phyloP scores from a whole-genome alignment of 164 flowering plant species.

The Chimonanthus salicifolius region DNA sequence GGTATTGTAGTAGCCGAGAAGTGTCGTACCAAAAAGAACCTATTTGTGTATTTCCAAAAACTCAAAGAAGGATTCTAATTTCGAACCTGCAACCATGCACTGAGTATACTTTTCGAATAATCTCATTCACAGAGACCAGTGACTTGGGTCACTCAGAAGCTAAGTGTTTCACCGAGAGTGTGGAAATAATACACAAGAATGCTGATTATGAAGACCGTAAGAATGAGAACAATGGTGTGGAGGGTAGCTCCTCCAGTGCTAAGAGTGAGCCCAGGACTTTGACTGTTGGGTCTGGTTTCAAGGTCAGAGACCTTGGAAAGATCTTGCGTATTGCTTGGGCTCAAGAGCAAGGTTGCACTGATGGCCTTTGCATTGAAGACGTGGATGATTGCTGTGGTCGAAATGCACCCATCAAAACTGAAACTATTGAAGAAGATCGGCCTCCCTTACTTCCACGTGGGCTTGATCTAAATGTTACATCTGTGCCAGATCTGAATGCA shows the following conservation, averaged over 20 bases:
- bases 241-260: slow-evolving; percentile 34
- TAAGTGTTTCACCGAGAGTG: slow-evolving; percentile 84
- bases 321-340: slow-evolving; percentile 60
- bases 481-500: slow-evolving; percentile 93
- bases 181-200: slow-evolving; percentile 62
- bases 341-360: slow-evolving; percentile 51
- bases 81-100: slow-evolving; percentile 88
- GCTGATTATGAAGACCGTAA: slow-evolving; percentile 20
- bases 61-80: slow-evolving; percentile 66
- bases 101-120: slow-evolving; percentile 70
- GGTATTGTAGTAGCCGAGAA: slow-evolving; percentile 72
- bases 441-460: slow-evolving; percentile 42
- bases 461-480: slow-evolving; percentile 78
- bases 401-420: slow-evolving; percentile 24
- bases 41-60: slow-evolving; percentile 47
- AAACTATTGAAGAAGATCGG: slow-evolving; percentile 31
- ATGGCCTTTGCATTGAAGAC: slow-evolving; percentile 41
- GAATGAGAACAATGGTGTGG: slow-evolving; percentile 30
- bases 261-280: slow-evolving; percentile 25
- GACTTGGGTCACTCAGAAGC: slow-evolving; percentile 91
- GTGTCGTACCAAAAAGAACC: slow-evolving; percentile 56
- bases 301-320: slow-evolving; percentile 84
- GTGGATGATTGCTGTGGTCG: slow-evolving; percentile 39
- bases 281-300: slow-evolving; percentile 52
- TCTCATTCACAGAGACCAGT: slow-evolving; percentile 78